Evolutionary conservation across 768 basidiomycete genomes (phyloP), one percentile per base, ranked within the genome.

Genomic region (Termitomyces sp.): DNA sequence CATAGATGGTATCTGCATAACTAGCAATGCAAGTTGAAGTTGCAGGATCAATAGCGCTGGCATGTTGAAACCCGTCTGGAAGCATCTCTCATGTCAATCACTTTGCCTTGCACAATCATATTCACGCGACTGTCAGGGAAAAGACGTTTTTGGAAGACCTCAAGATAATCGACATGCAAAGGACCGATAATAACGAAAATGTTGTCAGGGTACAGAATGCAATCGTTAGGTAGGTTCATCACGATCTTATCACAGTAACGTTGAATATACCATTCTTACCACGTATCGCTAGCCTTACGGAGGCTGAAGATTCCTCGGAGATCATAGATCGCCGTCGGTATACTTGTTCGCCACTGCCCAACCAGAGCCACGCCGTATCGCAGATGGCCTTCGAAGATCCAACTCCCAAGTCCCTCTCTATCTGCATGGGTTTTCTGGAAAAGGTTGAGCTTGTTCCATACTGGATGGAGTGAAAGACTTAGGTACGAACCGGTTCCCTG

Each of bases 251-350:
- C 51, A 24, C 20, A 52, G 16, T n/a, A 14, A 44, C 10, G 46
- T 20, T 20, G 40, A 46, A 32, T 28, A 43, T 22, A 41, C 32
- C 57, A 62, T 48, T 50, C 30, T 40, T 38, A 40, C 60, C 53
- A 67, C 41, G 58, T 52, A n/a, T 62, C 62, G 41, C 62, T 59
- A 44, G 56, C 67, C 67, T 79, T 84, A 43, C 69, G 74, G 72
- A 86, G 69, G 66, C 84, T 83, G 71, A 86, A 86, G 55, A 86
- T 78, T 20, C 84, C 84, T 14, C 73, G 69, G 48, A 80, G 66
- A 54, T 74, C 68, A 52, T 71, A 67, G 30, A 60, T 67, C 24
- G 72, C 71, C 22, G 63, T 65, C 6, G 66, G 62, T 11, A 57
- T 55, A 53, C 76, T 72, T 41, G 79, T 73, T 48, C 76, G 65